Conservation (phyloP, 2,329 filamentous ascomycete species). For the Fusarium fujikuroi region DNA sequence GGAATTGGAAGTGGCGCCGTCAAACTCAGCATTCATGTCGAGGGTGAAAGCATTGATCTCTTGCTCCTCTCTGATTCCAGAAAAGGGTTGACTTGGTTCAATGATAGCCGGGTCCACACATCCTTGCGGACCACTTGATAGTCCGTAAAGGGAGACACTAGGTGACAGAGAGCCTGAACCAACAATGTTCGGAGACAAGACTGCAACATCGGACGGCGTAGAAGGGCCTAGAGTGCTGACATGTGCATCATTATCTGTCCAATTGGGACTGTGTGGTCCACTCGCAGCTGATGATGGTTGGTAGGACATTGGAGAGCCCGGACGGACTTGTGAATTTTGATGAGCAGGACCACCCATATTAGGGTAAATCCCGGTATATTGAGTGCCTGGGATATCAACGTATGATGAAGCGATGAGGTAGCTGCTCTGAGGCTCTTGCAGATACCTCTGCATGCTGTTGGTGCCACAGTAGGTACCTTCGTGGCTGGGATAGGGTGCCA, state of each 20-base stretch:
- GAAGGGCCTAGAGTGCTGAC: constrained; percentile 25
- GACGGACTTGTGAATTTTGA: constrained; percentile 9
- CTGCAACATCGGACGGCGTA: constrained; percentile 29
- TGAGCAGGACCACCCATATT: constrained; percentile 3
- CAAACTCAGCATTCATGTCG: background rate
- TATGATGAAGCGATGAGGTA: constrained; percentile 1
- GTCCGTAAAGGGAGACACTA: constrained; percentile 16
- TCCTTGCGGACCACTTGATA: constrained; percentile 12
- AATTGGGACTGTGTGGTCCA: constrained; percentile 31
- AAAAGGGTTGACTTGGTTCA: constrained; percentile 11
- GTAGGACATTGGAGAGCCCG: constrained; percentile 34
- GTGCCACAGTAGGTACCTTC: background rate
- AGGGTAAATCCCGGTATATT: constrained; percentile 2
- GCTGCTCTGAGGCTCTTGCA: constrained; percentile 18
- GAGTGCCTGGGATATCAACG: background rate
- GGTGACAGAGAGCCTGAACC: constrained; percentile 21
- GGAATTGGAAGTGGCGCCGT: background rate
- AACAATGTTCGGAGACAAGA: constrained; percentile 21
- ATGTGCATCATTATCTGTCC: constrained; percentile 29
- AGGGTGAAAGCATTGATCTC: constrained; percentile 4
- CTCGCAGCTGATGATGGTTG: constrained; percentile 29
- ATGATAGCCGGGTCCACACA: constrained; percentile 35
- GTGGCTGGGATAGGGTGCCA: background rate
- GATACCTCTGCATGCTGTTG: constrained; percentile 30
- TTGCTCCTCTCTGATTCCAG: background rate